Conservation (phyloP, 1,284 basidiomycete genomes). For the Gymnopus androsaceus region DNA sequence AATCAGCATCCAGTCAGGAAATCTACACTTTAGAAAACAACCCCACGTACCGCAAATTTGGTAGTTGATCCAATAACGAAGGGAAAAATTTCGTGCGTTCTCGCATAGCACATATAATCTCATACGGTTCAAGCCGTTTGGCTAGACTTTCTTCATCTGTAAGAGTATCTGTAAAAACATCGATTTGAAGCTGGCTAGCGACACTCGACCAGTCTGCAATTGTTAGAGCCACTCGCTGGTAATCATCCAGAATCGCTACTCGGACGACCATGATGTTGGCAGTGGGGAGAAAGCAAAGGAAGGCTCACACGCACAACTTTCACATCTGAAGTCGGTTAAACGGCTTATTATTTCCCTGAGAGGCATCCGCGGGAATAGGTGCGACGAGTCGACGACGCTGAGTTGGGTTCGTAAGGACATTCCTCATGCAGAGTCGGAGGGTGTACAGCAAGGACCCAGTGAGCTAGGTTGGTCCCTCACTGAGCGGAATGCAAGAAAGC, state of each 20-base stretch:
- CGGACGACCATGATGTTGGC: conserved; percentile 23
- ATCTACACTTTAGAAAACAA: background rate
- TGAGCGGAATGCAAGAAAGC: too few relatives aligned
- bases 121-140: conserved; percentile 49
- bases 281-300: too few relatives aligned
- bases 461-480: too few relatives aligned
- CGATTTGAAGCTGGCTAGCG: conserved; percentile 38
- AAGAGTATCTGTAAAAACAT: conserved; percentile 55
- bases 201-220: conserved; percentile 56
- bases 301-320: background rate
- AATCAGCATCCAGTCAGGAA: background rate
- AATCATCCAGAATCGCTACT: conserved; percentile 66
- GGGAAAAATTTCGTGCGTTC: conserved; percentile 62
- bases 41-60: conserved; percentile 48
- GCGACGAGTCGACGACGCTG: too few relatives aligned
- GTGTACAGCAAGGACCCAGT: too few relatives aligned
- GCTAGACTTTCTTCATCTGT: conserved; percentile 52
- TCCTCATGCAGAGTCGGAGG: too few relatives aligned
- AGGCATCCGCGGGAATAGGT: too few relatives aligned
- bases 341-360: too few relatives aligned
- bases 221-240: conserved; percentile 53
- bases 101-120: conserved; percentile 67
- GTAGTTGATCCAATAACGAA: conserved; percentile 52
- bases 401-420: too few relatives aligned
- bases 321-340: too few relatives aligned